Evolutionary conservation across 2,329 filamentous ascomycete genomes (phyloP), one percentile per base, ranked within the genome.

Genomic region (Zasmidium angulare): DNA sequence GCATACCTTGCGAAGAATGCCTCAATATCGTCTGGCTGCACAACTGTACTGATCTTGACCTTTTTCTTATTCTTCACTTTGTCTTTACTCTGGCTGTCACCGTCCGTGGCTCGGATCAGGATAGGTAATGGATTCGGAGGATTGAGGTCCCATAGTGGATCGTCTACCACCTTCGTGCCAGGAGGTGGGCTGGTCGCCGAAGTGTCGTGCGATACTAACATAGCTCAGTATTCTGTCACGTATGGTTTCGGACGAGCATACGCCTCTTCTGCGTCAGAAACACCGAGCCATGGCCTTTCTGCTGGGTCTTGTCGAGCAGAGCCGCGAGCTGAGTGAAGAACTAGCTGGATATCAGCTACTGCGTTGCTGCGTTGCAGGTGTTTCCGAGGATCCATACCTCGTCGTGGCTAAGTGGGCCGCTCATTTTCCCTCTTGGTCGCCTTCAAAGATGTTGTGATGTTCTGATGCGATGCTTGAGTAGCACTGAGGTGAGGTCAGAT

Each of bases 1-100:
- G 92, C 93, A 78, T 98, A 99, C 53, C 85, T 83, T 26, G 81
- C 78, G 74, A 92, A 99, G 72, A 99, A 99, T 0, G 75, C 79
- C 55, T 96, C 92, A 11, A 98, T 75, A 3, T 89, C 85, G 59
- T 88, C 85, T 0, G 89, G 85, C 56, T 89, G 82, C 0, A 98
- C 92, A 0, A 96, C 76, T 0, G 95, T 98, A 1, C 90, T 91
- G 23, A 97, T 73, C 75, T 93, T 96, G 66, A 90, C 77, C 69
- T 86, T 87, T 66, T 88, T 87, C 46, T 79, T 75, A 56, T 82
- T 81, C 63, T 82, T 79, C 68, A 75, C 76, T 53, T 76, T 70
- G 52, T 82, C 71, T 61, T 73, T 72, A n/a, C 74, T 77, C 50
- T 70, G 68, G n/a, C 67, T 66, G 55, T 75, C 90, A 69, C 90